These are phyloP conservation scores for Austropuccinia psidii DNA, from an alignment of 1,284 basidiomycete genomes.

Conservation along the genomic window DNA sequence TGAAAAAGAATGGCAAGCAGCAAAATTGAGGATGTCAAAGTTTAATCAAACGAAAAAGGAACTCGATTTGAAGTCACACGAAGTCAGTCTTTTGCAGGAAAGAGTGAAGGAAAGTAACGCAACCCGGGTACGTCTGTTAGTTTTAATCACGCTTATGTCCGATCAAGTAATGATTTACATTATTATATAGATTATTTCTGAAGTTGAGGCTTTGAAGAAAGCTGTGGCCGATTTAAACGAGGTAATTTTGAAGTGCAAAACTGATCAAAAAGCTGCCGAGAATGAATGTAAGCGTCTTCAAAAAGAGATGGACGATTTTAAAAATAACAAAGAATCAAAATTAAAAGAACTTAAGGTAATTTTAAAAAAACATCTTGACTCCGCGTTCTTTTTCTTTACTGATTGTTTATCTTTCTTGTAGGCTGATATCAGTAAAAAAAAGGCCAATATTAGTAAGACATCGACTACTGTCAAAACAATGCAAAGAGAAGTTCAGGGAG, in stretches of 20 bases:
- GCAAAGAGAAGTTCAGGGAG: constrained; percentile 82
- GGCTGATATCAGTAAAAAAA: constrained; percentile 71
- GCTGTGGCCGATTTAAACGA: constrained; percentile 61
- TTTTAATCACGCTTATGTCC: background rate
- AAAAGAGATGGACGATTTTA: constrained; percentile 96
- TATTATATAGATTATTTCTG: constrained; percentile 60
- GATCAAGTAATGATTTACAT: background rate
- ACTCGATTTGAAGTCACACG: constrained; percentile 81
- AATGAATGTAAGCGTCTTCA: constrained; percentile 78
- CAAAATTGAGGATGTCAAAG: constrained; percentile 57
- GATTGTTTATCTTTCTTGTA: constrained; percentile 44
- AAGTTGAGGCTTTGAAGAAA: constrained; percentile 67
- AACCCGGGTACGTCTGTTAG: constrained; percentile 59
- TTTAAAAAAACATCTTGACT: constrained; percentile 1
- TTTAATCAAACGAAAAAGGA: constrained; percentile 65
- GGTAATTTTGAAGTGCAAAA: constrained; percentile 61
- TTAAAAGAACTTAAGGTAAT: constrained; percentile 81
- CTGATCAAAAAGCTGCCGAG: constrained; percentile 67
- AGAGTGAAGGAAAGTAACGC: constrained; percentile 85
- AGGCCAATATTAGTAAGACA: constrained; percentile 71
- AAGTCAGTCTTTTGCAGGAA: constrained; percentile 70
- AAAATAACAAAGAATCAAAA: constrained; percentile 96
- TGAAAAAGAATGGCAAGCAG: constrained; percentile 57
- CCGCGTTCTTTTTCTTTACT: background rate
- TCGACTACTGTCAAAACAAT: constrained; percentile 70